Evolutionary conservation across 2,329 filamentous ascomycete species (phyloP), one percentile per base, ranked within the genome.

Genomic region (Triangularia setosa): DNA sequence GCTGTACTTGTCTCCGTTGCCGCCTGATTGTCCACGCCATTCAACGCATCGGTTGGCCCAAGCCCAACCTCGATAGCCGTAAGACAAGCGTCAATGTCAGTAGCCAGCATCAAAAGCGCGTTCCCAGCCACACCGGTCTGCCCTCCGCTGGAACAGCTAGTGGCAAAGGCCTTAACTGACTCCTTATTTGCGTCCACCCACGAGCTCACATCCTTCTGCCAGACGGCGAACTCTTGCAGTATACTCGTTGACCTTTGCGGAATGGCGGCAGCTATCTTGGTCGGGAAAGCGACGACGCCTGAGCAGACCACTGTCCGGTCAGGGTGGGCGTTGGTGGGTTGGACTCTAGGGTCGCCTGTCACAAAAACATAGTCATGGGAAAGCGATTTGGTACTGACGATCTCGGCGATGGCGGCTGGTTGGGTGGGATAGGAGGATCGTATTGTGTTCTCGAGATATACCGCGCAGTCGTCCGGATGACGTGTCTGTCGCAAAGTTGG

Each of bases 11-110:
- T 35, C 27, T 18, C 21, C 28, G 4, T 18, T 14, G 33, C 7
- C 14, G 21, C 11, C 35, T n/a, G 35, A 40, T 3, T 14, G 2
- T 4, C 35, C 35, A 16, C 35, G 4, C 14, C 16, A 18, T 18
- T 40, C 3, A 14, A 40, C 35, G 11, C 35, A 40, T 2, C 35
- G 14, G 35, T 40, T 3, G 35, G 35, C 35, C 35, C 35, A 40
- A 40, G 35, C 4, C 35, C 35, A 40, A 40, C 35, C 14, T n/a
- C 33, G 71, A 66, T n/a, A 48, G n/a, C 40, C 40, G n/a, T 48
- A 18, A 48, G 40, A 9, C 40, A 48, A 6, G n/a, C 40, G 12
- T 48, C 18, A 14, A 48, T 18, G 11, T 48, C 40, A 6, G 40
- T 48, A 21, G 40, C 40, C n/a, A 48, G n/a, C 40, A 48, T 18